A percentile compares a stretch with the other conserved stretches of the same genome.
These are phyloP conservation scores for Canariomyces notabilis DNA, from an alignment of 2,329 filamentous ascomycete genomes.

Conservation along the genomic window DNA sequence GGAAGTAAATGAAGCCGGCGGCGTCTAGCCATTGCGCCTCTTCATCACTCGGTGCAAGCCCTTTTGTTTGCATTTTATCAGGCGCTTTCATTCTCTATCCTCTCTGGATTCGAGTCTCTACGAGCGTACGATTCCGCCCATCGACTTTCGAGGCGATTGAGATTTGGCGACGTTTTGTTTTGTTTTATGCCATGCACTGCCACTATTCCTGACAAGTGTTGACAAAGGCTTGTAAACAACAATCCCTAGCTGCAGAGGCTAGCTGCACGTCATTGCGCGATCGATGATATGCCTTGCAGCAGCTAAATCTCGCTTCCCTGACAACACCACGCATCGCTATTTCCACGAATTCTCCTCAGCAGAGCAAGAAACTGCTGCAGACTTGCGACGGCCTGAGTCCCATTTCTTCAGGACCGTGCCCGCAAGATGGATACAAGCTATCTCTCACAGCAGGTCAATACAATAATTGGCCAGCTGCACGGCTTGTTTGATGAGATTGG, in stretches of 20 bases:
- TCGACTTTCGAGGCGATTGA: neutral
- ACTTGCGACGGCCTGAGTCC: neutral
- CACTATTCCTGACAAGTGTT: constrained; percentile 4
- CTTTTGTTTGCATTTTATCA: neutral
- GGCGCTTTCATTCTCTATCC: constrained; percentile 1
- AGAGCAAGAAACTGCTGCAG: constrained; percentile 2
- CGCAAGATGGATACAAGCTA: constrained; percentile 81
- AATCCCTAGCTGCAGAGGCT: constrained; percentile 21
- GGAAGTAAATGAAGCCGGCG: constrained; percentile 11
- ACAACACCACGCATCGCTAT: constrained; percentile 14
- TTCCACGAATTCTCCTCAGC: neutral
- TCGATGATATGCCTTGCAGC: constrained; percentile 24
- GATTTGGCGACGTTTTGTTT: neutral
- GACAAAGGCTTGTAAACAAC: constrained; percentile 20
- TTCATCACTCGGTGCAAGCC: constrained; percentile 1
- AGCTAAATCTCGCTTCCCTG: constrained; percentile 12
- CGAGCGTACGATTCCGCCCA: constrained; percentile 3
- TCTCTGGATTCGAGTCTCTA: constrained; percentile 1
- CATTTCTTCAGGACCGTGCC: neutral
- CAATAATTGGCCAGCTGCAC: constrained; percentile 88
- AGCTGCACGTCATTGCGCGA: constrained; percentile 26
- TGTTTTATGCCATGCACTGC: constrained; percentile 17
- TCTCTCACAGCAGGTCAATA: constrained; percentile 90
- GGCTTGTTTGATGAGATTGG: constrained; percentile 97
- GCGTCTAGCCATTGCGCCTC: constrained; percentile 1